Evolutionary conservation across 2,329 filamentous ascomycete genomes (phyloP), one percentile per base, ranked within the genome.

Genomic region (Colletotrichum endophyticum): DNA sequence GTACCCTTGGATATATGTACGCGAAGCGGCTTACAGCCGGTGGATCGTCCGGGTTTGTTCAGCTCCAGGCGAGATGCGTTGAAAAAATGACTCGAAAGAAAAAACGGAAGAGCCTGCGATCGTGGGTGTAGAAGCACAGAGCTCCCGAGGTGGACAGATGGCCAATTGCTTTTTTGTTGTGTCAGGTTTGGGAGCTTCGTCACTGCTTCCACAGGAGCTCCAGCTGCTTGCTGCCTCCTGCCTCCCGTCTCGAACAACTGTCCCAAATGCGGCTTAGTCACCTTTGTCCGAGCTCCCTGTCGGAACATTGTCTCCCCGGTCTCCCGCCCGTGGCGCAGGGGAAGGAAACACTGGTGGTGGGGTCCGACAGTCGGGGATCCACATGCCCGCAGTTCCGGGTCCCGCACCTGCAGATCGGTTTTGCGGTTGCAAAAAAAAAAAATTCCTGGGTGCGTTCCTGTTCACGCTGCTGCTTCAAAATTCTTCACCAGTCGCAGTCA

Each of bases 251-350:
- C 68, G 72, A 70, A 77, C 72, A 77, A 66, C 68, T 77, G 75
- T 77, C 75, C 75, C 62, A 66, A 66, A 69, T 32, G 7, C 36
- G 57, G 75, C 75, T 77, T 77, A 77, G 75, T 77, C 75, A 77
- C 25, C 7, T 27, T 30, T 12, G 22, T 56, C 28, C 12, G n/a
- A 44, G 70, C 70, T 61, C 30, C 32, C 36, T 39, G 11, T 67
- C 75, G 75, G 75, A 77, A 63, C 16, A 75, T 72, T 59, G 16
- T 69, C 13, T 3, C 1, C 32, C 73, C 73, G 73, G 11, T 0
- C 0, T 22, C 4, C 22, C 16, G 30, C 28, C 25, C 13, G 22
- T 32, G 63, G 25, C 49, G 36, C 53, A 44, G 53, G 66, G 66
- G 53, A 70, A 22, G 28, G 68, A 44, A 63, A 63, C 57, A 64